phyloP scores from a whole-genome alignment of 2,329 filamentous ascomycete species.

The Botrytis elliptica region DNA sequence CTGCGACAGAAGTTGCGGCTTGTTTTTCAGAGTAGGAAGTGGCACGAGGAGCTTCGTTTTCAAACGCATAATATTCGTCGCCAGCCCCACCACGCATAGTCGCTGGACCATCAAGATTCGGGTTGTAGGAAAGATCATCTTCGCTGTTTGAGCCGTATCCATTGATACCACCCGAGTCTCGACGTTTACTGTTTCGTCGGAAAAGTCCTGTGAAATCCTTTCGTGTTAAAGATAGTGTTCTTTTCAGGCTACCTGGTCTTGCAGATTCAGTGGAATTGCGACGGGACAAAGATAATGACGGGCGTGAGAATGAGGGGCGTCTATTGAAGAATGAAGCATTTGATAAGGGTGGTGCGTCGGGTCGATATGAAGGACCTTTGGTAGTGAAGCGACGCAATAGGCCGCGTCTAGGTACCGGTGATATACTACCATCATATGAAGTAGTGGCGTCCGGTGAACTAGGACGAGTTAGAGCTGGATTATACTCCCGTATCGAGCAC shows the following conservation, averaged over 20 bases:
- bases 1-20: constrained; percentile 32
- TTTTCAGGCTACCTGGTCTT: constrained; percentile 45
- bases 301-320: constrained; percentile 44
- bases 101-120: constrained; percentile 24
- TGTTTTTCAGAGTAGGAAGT: constrained; percentile 25
- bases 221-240: constrained; percentile 59
- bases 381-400: constrained; percentile 38
- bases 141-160: constrained; percentile 51
- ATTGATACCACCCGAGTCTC: constrained; percentile 53
- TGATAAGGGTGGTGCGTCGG: constrained; percentile 36
- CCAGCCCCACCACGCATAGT: constrained; percentile 41
- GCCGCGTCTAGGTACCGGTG: constrained; percentile 34
- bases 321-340: constrained; percentile 42
- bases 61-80: constrained; percentile 49
- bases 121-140: constrained; percentile 39
- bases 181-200: constrained; percentile 48
- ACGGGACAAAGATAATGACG: constrained; percentile 27
- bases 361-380: constrained; percentile 37
- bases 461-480: constrained; percentile 73
- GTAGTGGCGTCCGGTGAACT: constrained; percentile 56
- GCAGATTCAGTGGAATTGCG: constrained; percentile 43
- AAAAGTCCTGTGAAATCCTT: constrained; percentile 50
- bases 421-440: constrained; percentile 43
- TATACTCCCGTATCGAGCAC: constrained; percentile 87
- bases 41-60: constrained; percentile 26